phyloP scores from a whole-genome alignment of 2,329 filamentous ascomycete species.

The Calycina marina region DNA sequence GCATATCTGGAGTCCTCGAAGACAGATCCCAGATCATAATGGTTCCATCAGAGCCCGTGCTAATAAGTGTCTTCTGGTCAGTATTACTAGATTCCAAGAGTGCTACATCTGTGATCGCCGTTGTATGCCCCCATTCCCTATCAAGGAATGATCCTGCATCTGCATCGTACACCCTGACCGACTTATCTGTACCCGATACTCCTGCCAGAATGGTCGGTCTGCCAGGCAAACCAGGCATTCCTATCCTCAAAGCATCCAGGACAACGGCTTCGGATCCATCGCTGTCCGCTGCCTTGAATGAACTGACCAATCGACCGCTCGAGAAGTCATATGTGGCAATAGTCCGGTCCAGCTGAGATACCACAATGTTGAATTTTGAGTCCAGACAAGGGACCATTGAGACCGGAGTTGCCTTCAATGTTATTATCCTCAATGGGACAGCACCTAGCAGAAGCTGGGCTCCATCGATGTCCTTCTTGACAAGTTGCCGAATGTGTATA shows the following conservation, averaged over 20 bases:
- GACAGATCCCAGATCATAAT: constrained; percentile 56
- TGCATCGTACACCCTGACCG: constrained; percentile 75
- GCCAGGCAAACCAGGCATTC: constrained; percentile 38
- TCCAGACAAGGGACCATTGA: constrained; percentile 64
- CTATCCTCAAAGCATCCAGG: constrained; percentile 61
- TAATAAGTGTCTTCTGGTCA: constrained; percentile 46
- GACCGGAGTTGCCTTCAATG: constrained; percentile 72
- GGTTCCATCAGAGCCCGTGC: constrained; percentile 65
- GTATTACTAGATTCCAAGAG: constrained; percentile 45
- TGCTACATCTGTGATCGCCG: constrained; percentile 76
- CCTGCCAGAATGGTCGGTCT: constrained; percentile 56
- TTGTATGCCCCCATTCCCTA: constrained; percentile 88
- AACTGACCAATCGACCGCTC: constrained; percentile 53
- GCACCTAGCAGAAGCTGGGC: constrained; percentile 53
- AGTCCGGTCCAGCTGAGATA: constrained; percentile 45
- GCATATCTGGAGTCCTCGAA: constrained; percentile 10
- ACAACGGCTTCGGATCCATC: constrained; percentile 70
- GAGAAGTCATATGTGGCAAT: constrained; percentile 46
- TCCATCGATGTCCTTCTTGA: constrained; percentile 48
- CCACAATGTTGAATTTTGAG: constrained; percentile 36
- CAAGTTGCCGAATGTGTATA: constrained; percentile 65
- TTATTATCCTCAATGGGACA: constrained; percentile 60
- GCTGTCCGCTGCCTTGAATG: constrained; percentile 73
- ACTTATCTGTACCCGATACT: constrained; percentile 92
- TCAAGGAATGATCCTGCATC: constrained; percentile 65